A percentile compares a stretch with the other conserved stretches of the same genome.
phyloP scores from a whole-genome alignment of 1,284 basidiomycete species.

The Tilletiaria anomala region DNA sequence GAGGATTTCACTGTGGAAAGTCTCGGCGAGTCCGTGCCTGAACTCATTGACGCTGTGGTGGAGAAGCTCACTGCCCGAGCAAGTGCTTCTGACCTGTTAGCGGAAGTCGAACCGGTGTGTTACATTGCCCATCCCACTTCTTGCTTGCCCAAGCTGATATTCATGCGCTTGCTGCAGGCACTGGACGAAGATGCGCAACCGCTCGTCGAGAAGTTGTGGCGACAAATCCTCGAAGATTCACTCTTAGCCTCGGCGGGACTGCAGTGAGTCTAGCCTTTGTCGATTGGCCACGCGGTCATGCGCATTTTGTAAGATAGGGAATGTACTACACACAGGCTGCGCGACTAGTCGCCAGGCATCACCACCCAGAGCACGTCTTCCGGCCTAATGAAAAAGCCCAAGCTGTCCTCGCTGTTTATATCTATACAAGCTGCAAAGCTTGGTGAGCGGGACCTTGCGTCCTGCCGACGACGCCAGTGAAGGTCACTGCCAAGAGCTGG shows the following conservation, averaged over 20 bases:
- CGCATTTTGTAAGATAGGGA: too few species aligned
- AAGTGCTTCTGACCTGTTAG: neutral
- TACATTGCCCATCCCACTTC: neutral
- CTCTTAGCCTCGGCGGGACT: too few species aligned
- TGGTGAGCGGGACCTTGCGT: too few species aligned
- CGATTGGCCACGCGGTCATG: too few species aligned
- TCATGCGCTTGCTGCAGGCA: neutral
- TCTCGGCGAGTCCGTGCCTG: neutral
- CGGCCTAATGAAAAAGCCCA: neutral
- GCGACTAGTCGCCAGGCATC: too few species aligned
- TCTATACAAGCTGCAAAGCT: too few species aligned
- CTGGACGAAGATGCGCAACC: neutral
- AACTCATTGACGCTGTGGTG: neutral
- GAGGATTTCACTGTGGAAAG: neutral
- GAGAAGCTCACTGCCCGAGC: neutral
- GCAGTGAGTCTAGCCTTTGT: too few species aligned
- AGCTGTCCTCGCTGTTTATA: neutral
- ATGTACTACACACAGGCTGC: too few species aligned
- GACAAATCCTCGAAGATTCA: neutral
- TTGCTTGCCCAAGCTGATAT: neutral
- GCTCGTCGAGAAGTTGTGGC: neutral
- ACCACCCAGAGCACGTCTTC: neutral
- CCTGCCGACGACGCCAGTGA: too few species aligned
- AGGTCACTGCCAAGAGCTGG: too few species aligned
- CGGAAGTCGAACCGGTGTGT: neutral